Base-by-base conservation (phyloP, 495 filamentous ascomycete species). In the Xylaria grammica region DNA sequence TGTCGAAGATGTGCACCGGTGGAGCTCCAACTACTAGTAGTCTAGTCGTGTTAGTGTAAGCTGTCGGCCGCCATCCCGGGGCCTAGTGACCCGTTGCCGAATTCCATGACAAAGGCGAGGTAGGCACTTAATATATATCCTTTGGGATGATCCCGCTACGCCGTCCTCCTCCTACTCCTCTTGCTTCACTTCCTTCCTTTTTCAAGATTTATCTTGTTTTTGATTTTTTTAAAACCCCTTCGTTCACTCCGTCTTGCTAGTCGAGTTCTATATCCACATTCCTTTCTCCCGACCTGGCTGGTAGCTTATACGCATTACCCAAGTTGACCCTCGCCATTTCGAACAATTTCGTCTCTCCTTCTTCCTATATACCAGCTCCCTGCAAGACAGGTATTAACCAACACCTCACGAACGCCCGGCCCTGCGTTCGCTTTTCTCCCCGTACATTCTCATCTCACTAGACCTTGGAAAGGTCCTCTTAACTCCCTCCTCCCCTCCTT, bases 101-200 rank as follows among this genome's bases (percentile, higher is more conserved):
- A 46, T 27, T 32, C 67, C 66, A 55, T 57, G 60, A 51, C 49
- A 32, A 22, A 40, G 52, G 17, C 61, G n/a, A 57, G 63, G 67
- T 62, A 64, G 68, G 60, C 36, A 65, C n/a, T 68, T 70, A 72
- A 72, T 72, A 72, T 71, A 71, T 73, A 73, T 73, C 64, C 22
- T 70, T 50, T 30, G 58, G 65, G 68, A 62, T 69, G 63, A 70
- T 38, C 60, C 65, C 13, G 42, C 64, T 65, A 55, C 62, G 57
- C 58, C 65, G 51, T 57, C 61, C 51, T 66, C 44, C 45, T 49
- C 56, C 45, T 68, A 61, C 57, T 68, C 24, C 51, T 65, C 60
- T 38, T 32, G 20, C 17, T 58, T 58, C 61, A 48, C 62, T 67
- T 62, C 40, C 63, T 60, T 63, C 59, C n/a, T 64, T 60, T 62